A percentile compares a stretch with the other conserved stretches of the same genome.
These are phyloP conservation scores for Plasmodium falciparum DNA, from an alignment of 169 alveolate genomes.

Conservation along the genomic window DNA sequence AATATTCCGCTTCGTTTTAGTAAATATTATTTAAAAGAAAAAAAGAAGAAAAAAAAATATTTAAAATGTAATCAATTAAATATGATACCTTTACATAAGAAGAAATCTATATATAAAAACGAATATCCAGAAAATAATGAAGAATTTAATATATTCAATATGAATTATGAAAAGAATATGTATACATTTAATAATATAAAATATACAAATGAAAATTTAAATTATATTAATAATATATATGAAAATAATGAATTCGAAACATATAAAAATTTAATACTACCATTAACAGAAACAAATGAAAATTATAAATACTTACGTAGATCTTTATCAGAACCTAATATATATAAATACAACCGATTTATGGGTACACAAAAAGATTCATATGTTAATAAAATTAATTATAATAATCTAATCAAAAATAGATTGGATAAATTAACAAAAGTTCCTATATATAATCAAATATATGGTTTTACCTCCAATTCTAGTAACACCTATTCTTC, in stretches of 20 bases:
- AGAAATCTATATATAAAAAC: no score
- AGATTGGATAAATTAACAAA: slow-evolving; percentile 32
- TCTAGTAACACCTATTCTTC: slow-evolving; percentile 32
- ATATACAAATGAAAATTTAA: background rate
- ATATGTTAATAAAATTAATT: slow-evolving; percentile 30
- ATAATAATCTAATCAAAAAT: slow-evolving; percentile 25
- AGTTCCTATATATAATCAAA: slow-evolving; percentile 50
- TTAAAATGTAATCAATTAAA: background rate
- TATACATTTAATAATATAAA: slow-evolving; percentile 5
- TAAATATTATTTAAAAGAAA: background rate
- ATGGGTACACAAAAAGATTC: slow-evolving; percentile 16
- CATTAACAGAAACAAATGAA: slow-evolving; percentile 43
- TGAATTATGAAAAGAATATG: background rate
- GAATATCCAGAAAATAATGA: slow-evolving; percentile 2
- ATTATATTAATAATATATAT: slow-evolving; percentile 1
- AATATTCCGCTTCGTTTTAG: no score
- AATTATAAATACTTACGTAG: slow-evolving; percentile 64
- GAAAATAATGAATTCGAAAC: background rate
- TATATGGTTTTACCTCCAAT: slow-evolving; percentile 61
- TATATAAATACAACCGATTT: slow-evolving; percentile 35
- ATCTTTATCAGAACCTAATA: slow-evolving; percentile 70
- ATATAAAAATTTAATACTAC: slow-evolving; percentile 50
- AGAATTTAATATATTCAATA: slow-evolving; percentile 14
- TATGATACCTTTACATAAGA: no score
- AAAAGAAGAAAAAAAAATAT: background rate